Base-by-base conservation (phyloP, 2,329 filamentous ascomycete genomes). In the Nothopassalora personata region DNA sequence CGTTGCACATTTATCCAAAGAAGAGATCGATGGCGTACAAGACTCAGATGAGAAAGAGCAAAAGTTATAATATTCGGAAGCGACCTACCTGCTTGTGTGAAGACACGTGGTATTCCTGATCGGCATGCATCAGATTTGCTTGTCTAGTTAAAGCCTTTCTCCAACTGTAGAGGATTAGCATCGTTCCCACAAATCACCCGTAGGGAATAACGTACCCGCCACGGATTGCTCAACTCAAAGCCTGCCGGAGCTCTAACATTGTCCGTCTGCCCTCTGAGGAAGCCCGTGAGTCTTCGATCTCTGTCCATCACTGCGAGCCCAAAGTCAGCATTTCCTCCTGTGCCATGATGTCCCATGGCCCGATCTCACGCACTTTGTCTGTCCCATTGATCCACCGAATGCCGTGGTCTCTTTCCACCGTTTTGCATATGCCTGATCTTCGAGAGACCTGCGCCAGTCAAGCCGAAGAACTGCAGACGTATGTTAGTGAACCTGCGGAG, bases 201-300 rank as follows among this genome's bases (percentile, higher is more conserved):
- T 15, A 43, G 18, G 18, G 39, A 7, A 43, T 15, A n/a, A 71
- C 80, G 59, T 79, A 86, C 84, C 80, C 81, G 84, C 85, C 85
- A 87, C 63, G 82, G 82, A 74, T 86, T 86, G 80, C 81, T 87
- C 69, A 86, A 71, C 74, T 86, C 84, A 75, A 87, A 87, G 61
- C 84, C 84, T 58, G 77, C 73, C 30, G 84, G 84, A 31, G 85
- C 85, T 59, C 76, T 73, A 50, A 79, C 76, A 63, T 79, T 82
- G 73, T 84, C 83, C 58, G 83, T 83, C 71, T 87, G 85, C 60
- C 83, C 84, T 74, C 85, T 77, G 68, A 80, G 69, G 63, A 78
- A 81, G 56, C 85, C 85, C 45, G 85, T 87, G 67, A 87, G 77
- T 63, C 85, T 76, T 69, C 80, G 75, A 72, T 87, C 85, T 73